phyloP scores from a whole-genome alignment of 768 basidiomycete genomes.

The Mycena latifolia region DNA sequence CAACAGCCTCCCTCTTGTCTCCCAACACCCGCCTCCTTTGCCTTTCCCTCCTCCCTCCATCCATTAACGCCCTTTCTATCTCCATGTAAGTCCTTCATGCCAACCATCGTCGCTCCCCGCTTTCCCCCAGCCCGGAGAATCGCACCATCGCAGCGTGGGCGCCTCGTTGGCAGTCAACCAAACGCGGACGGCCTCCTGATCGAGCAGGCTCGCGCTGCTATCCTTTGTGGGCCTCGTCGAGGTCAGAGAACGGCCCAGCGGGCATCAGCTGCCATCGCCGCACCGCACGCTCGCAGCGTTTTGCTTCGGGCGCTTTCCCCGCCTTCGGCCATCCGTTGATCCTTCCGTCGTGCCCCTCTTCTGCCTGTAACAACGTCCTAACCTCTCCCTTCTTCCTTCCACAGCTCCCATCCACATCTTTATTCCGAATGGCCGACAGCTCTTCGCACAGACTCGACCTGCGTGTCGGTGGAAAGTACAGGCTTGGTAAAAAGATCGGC shows the following conservation, averaged over 20 bases:
- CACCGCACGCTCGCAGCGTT: conserved; percentile 8
- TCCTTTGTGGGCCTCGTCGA: no score
- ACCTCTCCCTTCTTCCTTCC: conserved; percentile 11
- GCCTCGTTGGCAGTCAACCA: conserved; percentile 24
- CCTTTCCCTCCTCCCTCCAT: conserved; percentile 30
- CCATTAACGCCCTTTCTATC: conserved; percentile 2
- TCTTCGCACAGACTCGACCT: conserved; percentile 83
- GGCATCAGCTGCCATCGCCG: conserved; percentile 14
- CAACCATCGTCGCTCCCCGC: neutral
- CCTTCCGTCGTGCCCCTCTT: conserved; percentile 19
- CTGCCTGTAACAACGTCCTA: conserved; percentile 14
- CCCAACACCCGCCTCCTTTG: conserved; percentile 22
- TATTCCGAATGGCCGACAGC: conserved; percentile 80
- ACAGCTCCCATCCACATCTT: conserved; percentile 31
- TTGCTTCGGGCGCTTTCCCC: neutral
- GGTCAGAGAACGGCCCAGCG: neutral
- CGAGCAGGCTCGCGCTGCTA: neutral
- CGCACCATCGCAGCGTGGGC: conserved; percentile 13
- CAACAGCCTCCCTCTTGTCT: conserved; percentile 7
- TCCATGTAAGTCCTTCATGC: conserved; percentile 16
- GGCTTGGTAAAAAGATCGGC: conserved; percentile 99
- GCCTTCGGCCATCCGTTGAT: conserved; percentile 16
- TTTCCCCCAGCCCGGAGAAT: conserved; percentile 6
- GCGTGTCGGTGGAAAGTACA: conserved; percentile 94
- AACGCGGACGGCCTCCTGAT: conserved; percentile 15